Evolutionary conservation across 2,329 filamentous ascomycete genomes (phyloP), one percentile per base, ranked within the genome.

Genomic region (Trichophyton schoenleinii): DNA sequence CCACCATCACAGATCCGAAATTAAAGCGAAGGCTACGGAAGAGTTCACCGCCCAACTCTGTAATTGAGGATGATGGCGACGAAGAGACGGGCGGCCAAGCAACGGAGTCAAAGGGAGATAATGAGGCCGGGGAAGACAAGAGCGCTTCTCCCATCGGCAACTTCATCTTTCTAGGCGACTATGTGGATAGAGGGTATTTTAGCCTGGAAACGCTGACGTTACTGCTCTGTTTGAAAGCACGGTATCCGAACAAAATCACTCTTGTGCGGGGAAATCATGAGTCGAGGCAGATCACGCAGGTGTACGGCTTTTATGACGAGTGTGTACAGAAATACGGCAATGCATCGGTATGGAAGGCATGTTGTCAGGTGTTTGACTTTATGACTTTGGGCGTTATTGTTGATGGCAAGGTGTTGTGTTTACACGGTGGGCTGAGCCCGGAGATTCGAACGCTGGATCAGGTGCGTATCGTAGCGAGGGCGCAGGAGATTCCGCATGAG

Each of bases 291-390:
- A 99, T 99, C 75, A 99, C 94, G 53, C 92, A 97, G 76, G 94
- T 99, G 63, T 99, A 99, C 74, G 94, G 94, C 65, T 99, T 99
- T 80, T 99, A 99, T 80, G 94, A 97, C 75, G 94, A 99, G 76
- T 99, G 94, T 74, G 84, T 97, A 69, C 89, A 91, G 74, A 99
- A 99, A 80, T 99, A 99, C 74, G 94, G 94, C 75, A 97, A 96
- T 72, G 92, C 94, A 65, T 97, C 96, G 69, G 94, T 99, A 66
- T 99, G 94, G 94, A 96, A 96, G 80, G 96, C 90, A 74, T 99
- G 96, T 75, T 96, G 91, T 72, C 92, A 99, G 75, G 87, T 99
- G 60, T 99, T 99, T 78, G 94, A 99, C 79, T 99, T 94, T 79
- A 88, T 99, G 44, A 92, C 94, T 67, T 84, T 99, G 68, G 96